These are phyloP conservation scores for Gossypium gossypioides DNA, from an alignment of 441 rosid species.

Conservation along the genomic window DNA sequence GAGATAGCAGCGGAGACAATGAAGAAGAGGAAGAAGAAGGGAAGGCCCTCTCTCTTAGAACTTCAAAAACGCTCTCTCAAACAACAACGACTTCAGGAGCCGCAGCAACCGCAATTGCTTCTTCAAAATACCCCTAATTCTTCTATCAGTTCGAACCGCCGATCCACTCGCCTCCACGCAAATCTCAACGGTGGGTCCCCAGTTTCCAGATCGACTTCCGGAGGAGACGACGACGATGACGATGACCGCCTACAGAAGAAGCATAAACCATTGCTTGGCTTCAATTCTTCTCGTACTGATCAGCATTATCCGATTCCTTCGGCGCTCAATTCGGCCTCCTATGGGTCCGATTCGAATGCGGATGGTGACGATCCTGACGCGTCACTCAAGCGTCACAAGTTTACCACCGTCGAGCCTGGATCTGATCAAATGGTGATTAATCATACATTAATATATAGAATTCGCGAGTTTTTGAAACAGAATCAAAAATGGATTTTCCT, in stretches of 20 bases:
- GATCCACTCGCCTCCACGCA: conserved; percentile 39
- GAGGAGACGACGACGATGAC: conserved; percentile 34
- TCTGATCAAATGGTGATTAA: conserved; percentile 46
- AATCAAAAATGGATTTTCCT: not conserved
- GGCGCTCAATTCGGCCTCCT: conserved; percentile 19
- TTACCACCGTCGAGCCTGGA: conserved; percentile 32
- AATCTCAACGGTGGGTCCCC: conserved; percentile 24
- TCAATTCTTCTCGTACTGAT: conserved; percentile 31
- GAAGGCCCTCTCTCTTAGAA: conserved; percentile 78
- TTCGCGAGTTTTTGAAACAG: not conserved
- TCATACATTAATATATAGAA: conserved; percentile 27
- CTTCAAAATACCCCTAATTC: conserved; percentile 25
- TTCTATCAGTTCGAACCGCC: conserved; percentile 19
- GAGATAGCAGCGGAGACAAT: conserved; percentile 31
- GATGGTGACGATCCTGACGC: conserved; percentile 28
- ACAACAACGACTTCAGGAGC: conserved; percentile 35
- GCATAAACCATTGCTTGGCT: conserved; percentile 53
- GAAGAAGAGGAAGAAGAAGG: conserved; percentile 67
- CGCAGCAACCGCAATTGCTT: conserved; percentile 7
- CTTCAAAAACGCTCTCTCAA: conserved; percentile 76
- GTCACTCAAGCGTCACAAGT: conserved; percentile 28
- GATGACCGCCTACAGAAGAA: conserved; percentile 69
- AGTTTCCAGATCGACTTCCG: conserved; percentile 9
- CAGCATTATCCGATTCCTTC: conserved; percentile 15
- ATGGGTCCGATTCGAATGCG: conserved; percentile 33